Conservation (phyloP, 2,329 filamentous ascomycete genomes). For the Myriosclerotinia scirpicola region DNA sequence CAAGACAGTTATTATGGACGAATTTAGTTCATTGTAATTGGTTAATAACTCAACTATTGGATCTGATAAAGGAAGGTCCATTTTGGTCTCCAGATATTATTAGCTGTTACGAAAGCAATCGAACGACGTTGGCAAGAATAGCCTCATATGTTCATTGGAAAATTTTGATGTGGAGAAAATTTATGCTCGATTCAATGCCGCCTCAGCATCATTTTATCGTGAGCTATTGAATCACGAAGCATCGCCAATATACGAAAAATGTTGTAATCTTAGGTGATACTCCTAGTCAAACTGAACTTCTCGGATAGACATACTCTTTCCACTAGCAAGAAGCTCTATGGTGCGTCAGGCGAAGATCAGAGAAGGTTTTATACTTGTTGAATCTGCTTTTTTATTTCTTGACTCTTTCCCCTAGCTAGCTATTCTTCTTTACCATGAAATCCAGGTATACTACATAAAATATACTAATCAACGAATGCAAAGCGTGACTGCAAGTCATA, state of each 20-base stretch:
- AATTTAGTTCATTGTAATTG: conserved; percentile 74
- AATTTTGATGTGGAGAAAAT: conserved; percentile 12
- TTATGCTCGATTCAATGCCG: background rate
- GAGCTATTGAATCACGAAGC: background rate
- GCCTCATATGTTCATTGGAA: background rate
- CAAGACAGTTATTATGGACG: conserved; percentile 58
- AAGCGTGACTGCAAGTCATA: background rate
- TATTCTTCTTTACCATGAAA: background rate
- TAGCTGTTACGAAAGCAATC: background rate
- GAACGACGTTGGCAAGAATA: background rate
- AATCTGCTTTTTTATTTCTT: background rate
- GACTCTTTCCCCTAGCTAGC: too few relatives aligned
- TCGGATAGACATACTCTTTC: background rate
- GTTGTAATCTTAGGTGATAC: background rate
- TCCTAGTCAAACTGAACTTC: background rate
- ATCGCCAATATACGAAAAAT: background rate
- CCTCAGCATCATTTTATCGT: background rate
- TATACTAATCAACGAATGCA: conserved; percentile 2
- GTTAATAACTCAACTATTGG: conserved; percentile 58
- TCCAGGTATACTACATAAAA: background rate
- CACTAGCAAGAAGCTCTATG: too few relatives aligned
- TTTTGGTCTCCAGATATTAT: background rate
- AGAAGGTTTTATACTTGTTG: background rate
- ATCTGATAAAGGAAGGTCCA: conserved; percentile 36
- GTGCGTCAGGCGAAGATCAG: too few relatives aligned